Conservation (phyloP, 2,329 filamentous ascomycete species). For the Aspergillus hortae region DNA sequence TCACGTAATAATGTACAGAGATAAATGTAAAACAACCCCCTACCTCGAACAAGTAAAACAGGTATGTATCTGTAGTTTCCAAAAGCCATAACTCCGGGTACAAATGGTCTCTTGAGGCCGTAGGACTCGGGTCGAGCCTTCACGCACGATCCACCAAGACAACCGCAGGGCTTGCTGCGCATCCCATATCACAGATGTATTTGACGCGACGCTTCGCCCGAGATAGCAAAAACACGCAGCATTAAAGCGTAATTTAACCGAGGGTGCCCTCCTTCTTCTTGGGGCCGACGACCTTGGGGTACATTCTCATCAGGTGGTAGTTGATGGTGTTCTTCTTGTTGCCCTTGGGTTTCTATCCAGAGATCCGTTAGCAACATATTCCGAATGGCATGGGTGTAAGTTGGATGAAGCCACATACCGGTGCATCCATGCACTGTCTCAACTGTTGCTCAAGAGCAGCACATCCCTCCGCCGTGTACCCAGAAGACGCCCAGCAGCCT, state of each 20-base stretch:
- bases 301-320: conserved; percentile 79
- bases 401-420: conserved; percentile 48
- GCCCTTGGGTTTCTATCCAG: conserved; percentile 50
- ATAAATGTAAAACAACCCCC: conserved; percentile 8
- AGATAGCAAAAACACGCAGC: conserved; percentile 1
- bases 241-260: conserved; percentile 21
- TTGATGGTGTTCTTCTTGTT: conserved; percentile 78
- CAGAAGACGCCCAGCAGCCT: conserved; percentile 49
- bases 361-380: neutral
- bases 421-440: conserved; percentile 74
- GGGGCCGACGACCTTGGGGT: conserved; percentile 67
- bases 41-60: conserved; percentile 10
- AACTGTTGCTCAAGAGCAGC: conserved; percentile 59
- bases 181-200: neutral
- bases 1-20: conserved; percentile 24
- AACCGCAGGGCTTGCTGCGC: neutral
- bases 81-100: conserved; percentile 11
- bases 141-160: neutral
- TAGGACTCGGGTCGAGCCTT: no score
- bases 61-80: conserved; percentile 14
- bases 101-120: neutral
- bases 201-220: conserved; percentile 1
- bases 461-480: conserved; percentile 53
- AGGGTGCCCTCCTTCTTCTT: conserved; percentile 58
- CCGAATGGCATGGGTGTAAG: no score